Conservation (phyloP, 1,284 basidiomycete species). For the Rugosomyces carneus region DNA sequence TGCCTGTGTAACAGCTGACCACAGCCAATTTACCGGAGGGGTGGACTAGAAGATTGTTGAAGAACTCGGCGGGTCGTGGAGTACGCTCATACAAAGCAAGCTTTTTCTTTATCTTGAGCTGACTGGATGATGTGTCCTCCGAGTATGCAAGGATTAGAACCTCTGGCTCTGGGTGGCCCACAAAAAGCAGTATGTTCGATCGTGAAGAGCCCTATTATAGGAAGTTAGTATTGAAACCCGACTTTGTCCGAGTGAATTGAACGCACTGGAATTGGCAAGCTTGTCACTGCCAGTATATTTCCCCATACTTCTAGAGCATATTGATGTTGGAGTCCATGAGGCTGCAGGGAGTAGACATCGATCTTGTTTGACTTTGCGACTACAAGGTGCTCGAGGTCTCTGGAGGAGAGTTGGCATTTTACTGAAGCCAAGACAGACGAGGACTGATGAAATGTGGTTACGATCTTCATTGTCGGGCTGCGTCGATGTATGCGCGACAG, state of each 20-base stretch:
- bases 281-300: constrained; percentile 48
- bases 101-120: constrained; percentile 35
- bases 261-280: constrained; percentile 48
- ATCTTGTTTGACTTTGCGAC: constrained; percentile 59
- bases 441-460: constrained; percentile 61
- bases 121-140: constrained; percentile 28
- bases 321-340: constrained; percentile 51
- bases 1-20: constrained; percentile 60
- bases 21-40: constrained; percentile 55
- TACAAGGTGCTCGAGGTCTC: constrained; percentile 54
- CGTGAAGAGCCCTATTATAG: constrained; percentile 33
- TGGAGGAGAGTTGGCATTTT: constrained; percentile 50
- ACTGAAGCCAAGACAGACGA: constrained; percentile 59
- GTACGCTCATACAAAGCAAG: constrained; percentile 49
- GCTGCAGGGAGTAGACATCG: constrained; percentile 57
- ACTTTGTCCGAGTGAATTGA: background rate
- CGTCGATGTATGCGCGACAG: background rate
- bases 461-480: constrained; percentile 49
- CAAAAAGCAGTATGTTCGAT: constrained; percentile 55
- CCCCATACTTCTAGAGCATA: constrained; percentile 62
- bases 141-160: constrained; percentile 54
- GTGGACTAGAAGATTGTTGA: constrained; percentile 57
- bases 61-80: constrained; percentile 59
- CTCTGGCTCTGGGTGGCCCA: constrained; percentile 69
- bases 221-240: constrained; percentile 5